Evolutionary conservation across 768 basidiomycete species (phyloP).

Genomic region (Tremella yokohamensis): DNA sequence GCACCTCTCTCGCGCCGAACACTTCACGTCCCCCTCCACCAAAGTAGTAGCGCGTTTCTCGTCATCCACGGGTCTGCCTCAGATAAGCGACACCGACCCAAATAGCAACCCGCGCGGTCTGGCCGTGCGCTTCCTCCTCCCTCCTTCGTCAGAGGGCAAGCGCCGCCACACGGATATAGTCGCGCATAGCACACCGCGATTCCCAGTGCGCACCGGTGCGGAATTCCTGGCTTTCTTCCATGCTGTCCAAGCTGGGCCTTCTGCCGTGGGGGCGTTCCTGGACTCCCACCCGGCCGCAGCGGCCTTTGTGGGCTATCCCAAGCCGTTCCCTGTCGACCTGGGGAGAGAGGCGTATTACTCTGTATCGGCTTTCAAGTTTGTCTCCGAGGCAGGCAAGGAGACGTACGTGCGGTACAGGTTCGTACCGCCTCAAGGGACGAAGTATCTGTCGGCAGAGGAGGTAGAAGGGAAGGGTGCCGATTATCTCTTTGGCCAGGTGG

Average conservation of each 20-base stretch:
- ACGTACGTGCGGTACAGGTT: constrained; percentile 18
- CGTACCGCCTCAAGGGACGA: constrained; percentile 10
- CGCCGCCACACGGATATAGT: constrained; percentile 32
- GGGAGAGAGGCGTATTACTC: constrained; percentile 18
- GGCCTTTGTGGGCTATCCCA: constrained; percentile 20
- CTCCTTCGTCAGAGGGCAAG: background rate
- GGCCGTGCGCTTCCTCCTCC: constrained; percentile 21
- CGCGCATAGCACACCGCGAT: constrained; percentile 23
- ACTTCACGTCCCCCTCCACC: constrained; percentile 15
- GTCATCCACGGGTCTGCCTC: constrained; percentile 21
- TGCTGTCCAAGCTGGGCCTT: constrained; percentile 6
- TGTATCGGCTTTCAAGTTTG: constrained; percentile 27
- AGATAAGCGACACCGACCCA: constrained; percentile 27
- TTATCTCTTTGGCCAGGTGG: constrained; percentile 10
- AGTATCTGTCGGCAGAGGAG: constrained; percentile 5
- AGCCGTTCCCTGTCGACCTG: constrained; percentile 22
- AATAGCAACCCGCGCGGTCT: constrained; percentile 31
- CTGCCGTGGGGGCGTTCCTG: constrained; percentile 12
- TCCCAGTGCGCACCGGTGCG: constrained; percentile 22
- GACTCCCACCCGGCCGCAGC: constrained; percentile 15
- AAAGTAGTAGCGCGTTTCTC: constrained; percentile 21
- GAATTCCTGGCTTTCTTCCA: constrained; percentile 26
- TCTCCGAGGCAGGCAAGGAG: constrained; percentile 11
- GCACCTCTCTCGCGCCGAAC: constrained; percentile 17
- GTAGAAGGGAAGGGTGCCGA: constrained; percentile 6